Evolutionary conservation across 179 eudicot species (phyloP), one percentile per base, ranked within the genome.

Genomic region (Pouteria campechiana): DNA sequence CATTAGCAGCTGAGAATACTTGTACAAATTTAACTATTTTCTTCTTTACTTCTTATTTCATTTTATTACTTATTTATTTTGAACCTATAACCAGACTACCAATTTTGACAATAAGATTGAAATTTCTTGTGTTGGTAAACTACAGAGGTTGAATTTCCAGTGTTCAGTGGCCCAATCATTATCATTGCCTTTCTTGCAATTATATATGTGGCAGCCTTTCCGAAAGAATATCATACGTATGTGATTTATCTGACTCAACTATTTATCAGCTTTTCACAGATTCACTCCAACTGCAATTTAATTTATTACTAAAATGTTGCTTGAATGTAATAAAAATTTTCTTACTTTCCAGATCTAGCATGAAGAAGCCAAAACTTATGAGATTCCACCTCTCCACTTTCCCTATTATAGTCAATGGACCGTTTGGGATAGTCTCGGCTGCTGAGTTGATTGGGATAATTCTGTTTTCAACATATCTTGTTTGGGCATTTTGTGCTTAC

Each of bases 401-500:
- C 46, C 97, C 97, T 14, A 68, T 88, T 34, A 52, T 88, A 16
- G 81, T 78, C 43, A 78, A 78, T 28, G 88, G 94, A 30, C 88
- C 85, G 37, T 71, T 88, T 59, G 94, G 97, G 35, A 92, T 88
- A 21, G 76, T 80, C 30, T 63, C 84, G 37, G 85, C 83, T 30
- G 84, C 85, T 25, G 97, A 88, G 50, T 50, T 74, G 25, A 62
- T 84, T 32, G 92, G 80, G 14, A 73, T 84, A 49, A 17, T 73
- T 22, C 50, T 88, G 22, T 57, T 80, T 36, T 29, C 47, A 25
- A 48, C 39, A 25, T 79, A 67, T 36, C 33, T 79, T 20, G 25
- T 83, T 25, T 87, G 89, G 81, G 71, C 79, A 37, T 27, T 60
- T 63, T 52, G 37, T 36, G 72, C 54, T 32, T 69, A 60, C 41